Evolutionary conservation across 225 moss, liverwort and hornwort genomes (phyloP).

Genomic region (Thuidium tamariscinum): DNA sequence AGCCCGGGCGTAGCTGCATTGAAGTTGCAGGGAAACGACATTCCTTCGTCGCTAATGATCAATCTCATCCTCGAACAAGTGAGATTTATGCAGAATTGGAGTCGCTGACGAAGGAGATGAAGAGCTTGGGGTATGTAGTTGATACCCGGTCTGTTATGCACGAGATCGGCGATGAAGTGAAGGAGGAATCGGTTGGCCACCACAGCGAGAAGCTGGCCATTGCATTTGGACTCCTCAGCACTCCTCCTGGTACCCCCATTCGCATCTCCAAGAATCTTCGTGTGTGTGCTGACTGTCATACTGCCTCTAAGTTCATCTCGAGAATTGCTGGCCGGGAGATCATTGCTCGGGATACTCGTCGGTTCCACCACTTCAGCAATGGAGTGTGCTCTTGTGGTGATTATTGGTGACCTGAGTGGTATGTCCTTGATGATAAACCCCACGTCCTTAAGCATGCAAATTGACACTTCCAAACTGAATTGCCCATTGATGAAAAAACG

Average conservation of each 20-base stretch:
- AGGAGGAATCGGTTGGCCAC: slow-evolving; percentile 17
- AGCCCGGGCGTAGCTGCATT: slow-evolving; percentile 32
- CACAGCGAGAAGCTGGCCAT: slow-evolving; percentile 46
- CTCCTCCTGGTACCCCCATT: slow-evolving; percentile 19
- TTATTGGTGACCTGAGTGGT: slow-evolving; percentile 16
- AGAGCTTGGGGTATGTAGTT: slow-evolving; percentile 18
- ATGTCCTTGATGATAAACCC: background rate
- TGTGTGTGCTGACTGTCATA: slow-evolving; percentile 32
- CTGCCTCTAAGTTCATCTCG: slow-evolving; percentile 33
- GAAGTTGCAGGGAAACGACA: slow-evolving; percentile 14
- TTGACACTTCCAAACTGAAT: background rate
- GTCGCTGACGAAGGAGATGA: slow-evolving; percentile 10
- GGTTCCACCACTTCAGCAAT: slow-evolving; percentile 34
- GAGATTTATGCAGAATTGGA: slow-evolving; percentile 26
- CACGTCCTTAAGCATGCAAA: background rate
- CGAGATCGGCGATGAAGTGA: slow-evolving; percentile 14
- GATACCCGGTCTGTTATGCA: slow-evolving; percentile 22
- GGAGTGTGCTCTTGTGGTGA: slow-evolving; percentile 40
- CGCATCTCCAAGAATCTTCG: slow-evolving; percentile 40
- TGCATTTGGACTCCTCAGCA: slow-evolving; percentile 24
- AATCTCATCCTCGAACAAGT: slow-evolving; percentile 12
- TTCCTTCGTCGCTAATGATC: slow-evolving; percentile 22
- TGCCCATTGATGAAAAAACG: too few species aligned
- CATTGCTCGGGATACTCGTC: slow-evolving; percentile 27
- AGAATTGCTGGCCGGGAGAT: slow-evolving; percentile 26